Evolutionary conservation across 352 stramenopile species (phyloP).

Genomic region (Globisporangium mamillatum): DNA sequence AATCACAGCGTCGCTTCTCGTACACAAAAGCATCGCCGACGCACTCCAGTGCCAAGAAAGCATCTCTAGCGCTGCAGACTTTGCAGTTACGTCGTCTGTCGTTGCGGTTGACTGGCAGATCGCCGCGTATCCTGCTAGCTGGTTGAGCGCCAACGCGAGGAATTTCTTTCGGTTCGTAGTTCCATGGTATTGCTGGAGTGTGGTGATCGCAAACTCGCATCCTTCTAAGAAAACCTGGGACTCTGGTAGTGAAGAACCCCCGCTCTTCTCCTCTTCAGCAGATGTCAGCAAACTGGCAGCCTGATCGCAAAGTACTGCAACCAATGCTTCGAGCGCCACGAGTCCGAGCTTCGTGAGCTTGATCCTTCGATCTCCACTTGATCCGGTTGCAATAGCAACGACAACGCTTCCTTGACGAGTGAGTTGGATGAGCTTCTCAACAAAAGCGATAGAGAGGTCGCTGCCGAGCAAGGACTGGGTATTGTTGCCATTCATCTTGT

Average conservation of each 20-base stretch:
- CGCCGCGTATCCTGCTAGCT: conserved; percentile 20
- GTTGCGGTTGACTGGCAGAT: background rate
- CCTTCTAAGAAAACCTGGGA: background rate
- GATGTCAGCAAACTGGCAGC: conserved; percentile 12
- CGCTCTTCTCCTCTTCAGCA: background rate
- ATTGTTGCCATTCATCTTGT: background rate
- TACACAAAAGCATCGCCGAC: conserved; percentile 43
- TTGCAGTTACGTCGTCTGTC: background rate
- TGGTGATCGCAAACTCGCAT: conserved; percentile 7
- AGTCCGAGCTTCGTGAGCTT: conserved; percentile 55
- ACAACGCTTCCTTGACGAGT: conserved; percentile 4
- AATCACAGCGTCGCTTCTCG: conserved; percentile 32
- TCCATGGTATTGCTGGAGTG: conserved; percentile 20
- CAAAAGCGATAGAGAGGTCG: background rate
- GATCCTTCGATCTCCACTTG: conserved; percentile 1
- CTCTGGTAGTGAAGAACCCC: background rate
- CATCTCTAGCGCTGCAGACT: conserved; percentile 22
- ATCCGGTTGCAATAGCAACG: background rate
- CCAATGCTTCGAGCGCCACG: conserved; percentile 52
- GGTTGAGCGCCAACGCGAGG: conserved; percentile 8
- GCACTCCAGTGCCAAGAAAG: conserved; percentile 69
- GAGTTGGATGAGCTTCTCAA: conserved; percentile 10
- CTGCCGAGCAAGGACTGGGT: background rate
- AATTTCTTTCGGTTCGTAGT: background rate
- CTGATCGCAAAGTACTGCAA: conserved; percentile 33